Evolutionary conservation across 805 yeast genomes (phyloP), one percentile per base, ranked within the genome.

Genomic region (Lipomyces orientalis): DNA sequence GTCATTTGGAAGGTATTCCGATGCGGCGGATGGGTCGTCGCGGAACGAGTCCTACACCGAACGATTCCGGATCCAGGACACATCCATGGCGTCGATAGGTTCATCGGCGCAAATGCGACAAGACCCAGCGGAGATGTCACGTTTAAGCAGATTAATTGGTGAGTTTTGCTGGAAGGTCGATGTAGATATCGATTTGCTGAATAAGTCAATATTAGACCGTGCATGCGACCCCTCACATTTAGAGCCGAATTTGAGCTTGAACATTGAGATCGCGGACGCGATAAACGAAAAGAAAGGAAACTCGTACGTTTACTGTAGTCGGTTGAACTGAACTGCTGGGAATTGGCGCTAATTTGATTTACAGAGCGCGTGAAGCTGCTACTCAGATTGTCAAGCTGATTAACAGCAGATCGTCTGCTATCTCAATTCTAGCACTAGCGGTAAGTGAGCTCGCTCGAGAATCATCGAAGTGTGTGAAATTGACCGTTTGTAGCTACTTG

Each of bases 281-380:
- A 88, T 95, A 78, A 95, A 95, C 76, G 93, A 90, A 64, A 94
- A 94, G 76, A 97, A 93, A 80, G 98, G 97, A 33, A 85, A 86
- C 19, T 83, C 91, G 72, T 70, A 64, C 19, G 74, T 73, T 16
- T 39, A 29, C 14, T 1, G 12, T 37, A 37, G 12, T 37, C 14
- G 6, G 6, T 4, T 12, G 14, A 37, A 16, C 10, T 37, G 43
- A 37, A 37, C 14, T 9, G 14, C 16, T 16, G 16, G 12, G 43
- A 37, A 16, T 12, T 12, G 16, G 43, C 4, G 43, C 43, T 37
- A 9, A 37, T 37, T 12, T 35, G 10, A 12, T 57, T 14, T 7
- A 16, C 56, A 75, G 78, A 10, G 97, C 98, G 1, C 84, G 97
- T 69, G 98, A 94, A 76, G 98, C 98, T 2, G 96, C 97, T 5